Evolutionary conservation across 768 basidiomycete species (phyloP), one percentile per base, ranked within the genome.

Genomic region (Boletus sp.): DNA sequence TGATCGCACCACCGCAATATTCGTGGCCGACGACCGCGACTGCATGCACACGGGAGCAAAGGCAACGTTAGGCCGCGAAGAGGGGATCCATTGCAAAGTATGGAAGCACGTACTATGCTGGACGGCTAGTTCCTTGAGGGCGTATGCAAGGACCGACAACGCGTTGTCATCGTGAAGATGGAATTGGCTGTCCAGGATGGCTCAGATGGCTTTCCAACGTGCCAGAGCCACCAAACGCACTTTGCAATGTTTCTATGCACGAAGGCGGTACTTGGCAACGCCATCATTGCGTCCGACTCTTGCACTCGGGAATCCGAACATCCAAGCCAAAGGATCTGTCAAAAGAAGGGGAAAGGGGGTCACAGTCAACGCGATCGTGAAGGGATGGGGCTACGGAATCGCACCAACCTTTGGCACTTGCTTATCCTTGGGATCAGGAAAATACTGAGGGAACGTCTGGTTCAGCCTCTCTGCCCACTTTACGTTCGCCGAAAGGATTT

Each of bases 171-270:
- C 93, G 50, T 86, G 67, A 5, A 79, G 73, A 57, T 82, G 85
- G 64, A 92, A 80, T 73, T 92, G 91, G 69, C 88, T 90, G 55
- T 48, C 8, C 12, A 10, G 29, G 1, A 54, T 14, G n/a, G 15
- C 17, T 30, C 47, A 7, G 45, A 24, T 33, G 30, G 5, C 17
- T 18, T 5, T 7, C 18, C 11, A 1, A 29, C 15, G 24, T 15
- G 6, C 15, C 9, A 29, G 15, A 3, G 29, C 18, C 45, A 46
- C 29, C 15, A 37, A 5, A 50, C 50, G 7, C 12, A 50, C 50
- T 94, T 94, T 52, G 92, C 93, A 61, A 95, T 86, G 72, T 94
- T 94, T 47, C 93, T 78, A 72, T 92, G 86, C 30, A 88, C 85
- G 64, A 95, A 94, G 58, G 90, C 83, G 44, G 87, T 87, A 52